A percentile compares a stretch with the other conserved stretches of the same genome.
phyloP scores from a whole-genome alignment of 2,329 filamentous ascomycete species.

The Neonectria neomacrospora region DNA sequence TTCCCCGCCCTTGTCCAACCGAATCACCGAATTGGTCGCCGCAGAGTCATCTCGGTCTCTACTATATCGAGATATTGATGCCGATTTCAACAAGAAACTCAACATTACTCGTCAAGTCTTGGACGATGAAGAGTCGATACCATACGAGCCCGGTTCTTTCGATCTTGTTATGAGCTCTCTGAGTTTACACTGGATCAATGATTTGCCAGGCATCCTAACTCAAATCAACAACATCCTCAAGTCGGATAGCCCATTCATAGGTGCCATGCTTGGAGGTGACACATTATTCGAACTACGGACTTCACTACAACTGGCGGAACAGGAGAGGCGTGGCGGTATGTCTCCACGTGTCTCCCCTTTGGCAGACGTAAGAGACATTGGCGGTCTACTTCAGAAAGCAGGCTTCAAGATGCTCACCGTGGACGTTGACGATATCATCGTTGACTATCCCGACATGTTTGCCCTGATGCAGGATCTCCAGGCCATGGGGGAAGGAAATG shows the following conservation, averaged over 20 bases:
- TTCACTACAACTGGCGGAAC: conserved; percentile 90
- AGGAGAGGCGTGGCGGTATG: conserved; percentile 90
- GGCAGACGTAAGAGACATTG: conserved; percentile 91
- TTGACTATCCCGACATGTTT: conserved; percentile 92
- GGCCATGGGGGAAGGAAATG: conserved; percentile 95
- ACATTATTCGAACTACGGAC: conserved; percentile 93
- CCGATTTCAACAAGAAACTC: conserved; percentile 79
- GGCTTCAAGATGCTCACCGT: conserved; percentile 97
- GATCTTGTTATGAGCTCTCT: conserved; percentile 91
- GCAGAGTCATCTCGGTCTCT: conserved; percentile 83
- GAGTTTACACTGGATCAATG: conserved; percentile 97
- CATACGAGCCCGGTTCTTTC: conserved; percentile 80
- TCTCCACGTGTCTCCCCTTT: conserved; percentile 90
- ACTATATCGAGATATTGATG: conserved; percentile 81
- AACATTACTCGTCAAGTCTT: conserved; percentile 80
- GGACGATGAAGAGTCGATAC: conserved; percentile 77
- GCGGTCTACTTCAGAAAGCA: conserved; percentile 84
- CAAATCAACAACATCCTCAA: conserved; percentile 90
- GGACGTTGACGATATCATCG: conserved; percentile 95
- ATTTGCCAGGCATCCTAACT: conserved; percentile 84
- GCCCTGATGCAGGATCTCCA: conserved; percentile 94
- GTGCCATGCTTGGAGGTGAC: conserved; percentile 96
- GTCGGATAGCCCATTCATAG: conserved; percentile 91
- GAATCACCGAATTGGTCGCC: conserved; percentile 80
- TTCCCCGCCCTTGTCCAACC: conserved; percentile 74